Percentiles rank a stretch among this genome's conserved stretches.
These are phyloP conservation scores for Micractinium conductrix DNA, from an alignment of 139 green algal species.

Conservation along the genomic window DNA sequence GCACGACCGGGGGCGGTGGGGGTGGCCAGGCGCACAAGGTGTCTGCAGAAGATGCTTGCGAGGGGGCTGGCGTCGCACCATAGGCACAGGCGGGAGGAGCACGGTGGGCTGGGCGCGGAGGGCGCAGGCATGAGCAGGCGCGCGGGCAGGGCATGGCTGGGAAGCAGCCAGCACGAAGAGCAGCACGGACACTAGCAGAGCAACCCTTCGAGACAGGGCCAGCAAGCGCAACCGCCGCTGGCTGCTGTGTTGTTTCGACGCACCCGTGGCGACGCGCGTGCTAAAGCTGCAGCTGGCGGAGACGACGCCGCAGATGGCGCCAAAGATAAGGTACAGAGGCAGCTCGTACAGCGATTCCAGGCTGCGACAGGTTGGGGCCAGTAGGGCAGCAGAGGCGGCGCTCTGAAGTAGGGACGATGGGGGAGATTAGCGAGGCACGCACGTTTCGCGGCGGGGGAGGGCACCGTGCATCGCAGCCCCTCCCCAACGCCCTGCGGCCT, in stretches of 20 bases:
- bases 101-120: not conserved
- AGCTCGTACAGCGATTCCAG: constrained; percentile 71
- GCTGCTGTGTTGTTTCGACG: no score
- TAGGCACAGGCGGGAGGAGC: not conserved
- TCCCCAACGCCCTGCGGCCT: not conserved
- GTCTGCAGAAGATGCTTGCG: no score
- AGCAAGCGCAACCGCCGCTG: no score
- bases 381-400: not conserved
- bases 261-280: constrained; percentile 41
- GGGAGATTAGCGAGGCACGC: no score
- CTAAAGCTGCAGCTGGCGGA: constrained; percentile 57
- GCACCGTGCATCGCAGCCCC: no score
- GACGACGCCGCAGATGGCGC: constrained; percentile 69
- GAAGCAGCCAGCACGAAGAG: not conserved
- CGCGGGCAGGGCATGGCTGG: not conserved
- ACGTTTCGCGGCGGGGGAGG: no score
- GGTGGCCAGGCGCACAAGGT: no score
- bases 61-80: no score
- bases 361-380: not conserved
- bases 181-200: not conserved
- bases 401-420: not conserved
- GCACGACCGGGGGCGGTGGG: no score
- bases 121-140: not conserved
- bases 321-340: constrained; percentile 79
- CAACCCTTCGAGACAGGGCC: not conserved